Evolutionary conservation across 352 stramenopile species (phyloP), one percentile per base, ranked within the genome.

Genomic region (Blastocystis sp.): DNA sequence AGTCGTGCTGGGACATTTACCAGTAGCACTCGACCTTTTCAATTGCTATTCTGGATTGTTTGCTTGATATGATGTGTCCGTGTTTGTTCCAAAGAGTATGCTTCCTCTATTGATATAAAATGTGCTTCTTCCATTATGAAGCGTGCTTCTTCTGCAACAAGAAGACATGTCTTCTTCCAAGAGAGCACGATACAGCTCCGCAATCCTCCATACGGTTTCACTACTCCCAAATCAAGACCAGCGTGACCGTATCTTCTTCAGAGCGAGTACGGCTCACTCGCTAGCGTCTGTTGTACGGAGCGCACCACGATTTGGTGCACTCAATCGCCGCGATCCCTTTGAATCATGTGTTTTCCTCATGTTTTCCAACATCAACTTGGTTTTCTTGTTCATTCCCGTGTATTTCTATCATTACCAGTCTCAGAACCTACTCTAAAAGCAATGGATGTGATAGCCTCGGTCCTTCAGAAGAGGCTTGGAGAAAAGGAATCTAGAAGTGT

Each of bases 1-100:
- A 65, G 39, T 81, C 71, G 31, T 81, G 71, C 61, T 81, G 71
- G 71, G 71, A 81, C 29, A 50, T 81, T 59, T 81, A 26, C 35
- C 21, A 33, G 37, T 19, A n/a, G 33, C 31, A 1, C 21, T 71
- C 16, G 33, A 35, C 19, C 35, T 35, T 50, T 71, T n/a, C 29
- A 37, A 26, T 80, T 81, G 29, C 50, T 24, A 33, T 33, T 81
- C 35, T 33, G 24, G 26, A 50, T 74, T 81, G 65, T 33, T 65
- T 61, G 29, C 24, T 26, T 80, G 69, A 39, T 33, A n/a, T n/a
- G n/a, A n/a, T n/a, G n/a, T n/a, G n/a, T n/a, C n/a, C n/a, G n/a
- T n/a, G n/a, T n/a, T n/a, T n/a, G n/a, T n/a, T n/a, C n/a, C n/a
- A n/a, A n/a, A n/a, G n/a, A n/a, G n/a, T n/a, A n/a, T n/a, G n/a